phyloP scores from a whole-genome alignment of 2,329 filamentous ascomycete genomes.

The Aspergillus calidoustus region DNA sequence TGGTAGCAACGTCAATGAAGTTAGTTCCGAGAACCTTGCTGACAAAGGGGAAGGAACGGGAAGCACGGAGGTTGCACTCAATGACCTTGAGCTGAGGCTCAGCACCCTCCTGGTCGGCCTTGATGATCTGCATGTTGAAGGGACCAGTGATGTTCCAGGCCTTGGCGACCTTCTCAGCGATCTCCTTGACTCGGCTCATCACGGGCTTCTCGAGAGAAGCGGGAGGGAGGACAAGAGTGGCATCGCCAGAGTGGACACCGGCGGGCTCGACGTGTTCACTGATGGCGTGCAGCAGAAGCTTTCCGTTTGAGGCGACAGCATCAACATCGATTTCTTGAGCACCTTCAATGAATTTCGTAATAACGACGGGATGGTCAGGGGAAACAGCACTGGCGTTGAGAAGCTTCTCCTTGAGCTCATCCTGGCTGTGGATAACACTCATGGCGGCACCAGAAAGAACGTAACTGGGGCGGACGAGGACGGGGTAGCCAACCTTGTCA shows the following conservation, averaged over 20 bases:
- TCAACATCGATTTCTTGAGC: slow-evolving; percentile 97
- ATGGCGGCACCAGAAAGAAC: slow-evolving; percentile 97
- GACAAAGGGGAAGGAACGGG: slow-evolving; percentile 96
- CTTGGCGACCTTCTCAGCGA: slow-evolving; percentile 93
- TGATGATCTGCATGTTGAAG: slow-evolving; percentile 99
- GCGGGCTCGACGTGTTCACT: slow-evolving; percentile 96
- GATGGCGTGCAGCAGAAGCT: slow-evolving; percentile 87
- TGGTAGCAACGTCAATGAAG: slow-evolving; percentile 95
- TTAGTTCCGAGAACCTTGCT: slow-evolving; percentile 95
- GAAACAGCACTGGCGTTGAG: slow-evolving; percentile 87
- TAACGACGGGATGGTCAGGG: slow-evolving; percentile 96
- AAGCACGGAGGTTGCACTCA: slow-evolving; percentile 96
- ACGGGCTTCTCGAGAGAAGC: slow-evolving; percentile 74
- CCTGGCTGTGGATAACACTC: slow-evolving; percentile 89
- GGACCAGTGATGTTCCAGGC: slow-evolving; percentile 97
- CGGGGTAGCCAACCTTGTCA: slow-evolving; percentile 83
- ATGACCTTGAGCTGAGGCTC: slow-evolving; percentile 88
- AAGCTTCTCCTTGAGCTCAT: slow-evolving; percentile 93
- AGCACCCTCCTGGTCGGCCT: slow-evolving; percentile 76
- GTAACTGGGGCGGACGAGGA: slow-evolving; percentile 92
- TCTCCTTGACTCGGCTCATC: slow-evolving; percentile 89
- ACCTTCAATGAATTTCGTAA: slow-evolving; percentile 97
- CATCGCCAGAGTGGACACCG: slow-evolving; percentile 97
- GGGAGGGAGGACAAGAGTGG: slow-evolving; percentile 90
- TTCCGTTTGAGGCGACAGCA: slow-evolving; percentile 82